Evolutionary conservation across 148 eudicot genomes (phyloP), one percentile per base, ranked within the genome.

Genomic region (Diospyros lotus): DNA sequence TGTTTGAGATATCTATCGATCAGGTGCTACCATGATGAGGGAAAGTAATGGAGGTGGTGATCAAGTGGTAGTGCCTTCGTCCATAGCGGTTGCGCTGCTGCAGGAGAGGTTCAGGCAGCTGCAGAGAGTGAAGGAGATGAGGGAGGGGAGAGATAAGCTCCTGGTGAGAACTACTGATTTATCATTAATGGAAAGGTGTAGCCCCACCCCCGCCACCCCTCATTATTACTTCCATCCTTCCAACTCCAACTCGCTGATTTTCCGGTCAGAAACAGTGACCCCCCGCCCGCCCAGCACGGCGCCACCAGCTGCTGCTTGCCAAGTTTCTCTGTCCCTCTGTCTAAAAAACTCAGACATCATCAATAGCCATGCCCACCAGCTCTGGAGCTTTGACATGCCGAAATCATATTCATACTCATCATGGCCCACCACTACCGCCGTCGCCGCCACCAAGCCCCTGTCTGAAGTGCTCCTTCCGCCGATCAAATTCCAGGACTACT

Each of bases 21-120:
- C 1, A 66, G 39, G 46, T 1, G 2, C 39, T 62, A 11, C 63
- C 52, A 84, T 79, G 86, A 77, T 76, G 4, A 75, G 73, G 77
- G 78, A 80, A 77, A 73, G 79, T 64, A 59, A 79, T 56, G 78
- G 78, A 77, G 71, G 79, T 64, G 55, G 79, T 56, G 75, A 78
- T 76, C 75, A 71, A 14, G 83, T 75, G 3, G 84, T 87, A 10
- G 77, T 79, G 43, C 86, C 82, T 71, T 88, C 97, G 45, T 89
- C 95, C 52, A 82, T 92, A 28, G 28, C 28, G 28, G 28, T 28
- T 55, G 88, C 86, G 10, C 75, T 94, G 53, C 66, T 94, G 63
- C 96, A 90, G 78, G 93, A 94, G 81, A 83, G 97, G 74, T 94
- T 94, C 67, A 85, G 80, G 75, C 87, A 90, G 53, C 79, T 94